Evolutionary conservation across 2,329 filamentous ascomycete species (phyloP).

Genomic region (Colletotrichum sp.): DNA sequence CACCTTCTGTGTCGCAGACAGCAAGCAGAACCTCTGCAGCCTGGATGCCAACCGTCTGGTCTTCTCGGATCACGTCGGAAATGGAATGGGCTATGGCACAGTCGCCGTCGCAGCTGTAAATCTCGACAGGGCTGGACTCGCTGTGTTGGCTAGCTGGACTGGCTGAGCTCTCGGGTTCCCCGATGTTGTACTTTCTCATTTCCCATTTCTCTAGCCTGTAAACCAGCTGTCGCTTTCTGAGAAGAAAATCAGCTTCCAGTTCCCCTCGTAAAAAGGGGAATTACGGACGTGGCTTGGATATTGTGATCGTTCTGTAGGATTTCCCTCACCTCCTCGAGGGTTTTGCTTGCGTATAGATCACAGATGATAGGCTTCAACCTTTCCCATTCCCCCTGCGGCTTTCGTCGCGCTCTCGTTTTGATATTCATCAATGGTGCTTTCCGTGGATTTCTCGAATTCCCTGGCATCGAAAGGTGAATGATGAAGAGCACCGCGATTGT

Average conservation of each 20-base stretch:
- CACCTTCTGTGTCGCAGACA: neutral
- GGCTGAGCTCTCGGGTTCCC: neutral
- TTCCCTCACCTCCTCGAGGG: neutral
- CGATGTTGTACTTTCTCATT: slow-evolving; percentile 29
- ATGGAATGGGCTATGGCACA: no score
- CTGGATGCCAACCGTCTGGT: neutral
- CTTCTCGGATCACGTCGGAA: no score
- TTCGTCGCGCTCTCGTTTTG: neutral
- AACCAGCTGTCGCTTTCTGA: slow-evolving; percentile 33
- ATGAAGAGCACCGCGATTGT: neutral
- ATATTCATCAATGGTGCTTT: neutral
- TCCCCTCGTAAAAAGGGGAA: neutral
- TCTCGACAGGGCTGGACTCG: neutral
- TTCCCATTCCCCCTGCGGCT: neutral
- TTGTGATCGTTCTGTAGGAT: neutral
- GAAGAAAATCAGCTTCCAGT: neutral
- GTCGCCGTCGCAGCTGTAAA: no score
- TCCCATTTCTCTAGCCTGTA: slow-evolving; percentile 32
- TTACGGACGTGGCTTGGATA: neutral
- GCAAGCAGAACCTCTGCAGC: neutral
- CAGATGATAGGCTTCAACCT: neutral
- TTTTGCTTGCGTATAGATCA: neutral
- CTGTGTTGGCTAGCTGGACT: neutral
- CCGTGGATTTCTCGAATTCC: neutral
- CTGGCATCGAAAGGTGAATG: neutral